Base-by-base conservation (phyloP, 1,284 basidiomycete genomes). In the Irpex sp. region DNA sequence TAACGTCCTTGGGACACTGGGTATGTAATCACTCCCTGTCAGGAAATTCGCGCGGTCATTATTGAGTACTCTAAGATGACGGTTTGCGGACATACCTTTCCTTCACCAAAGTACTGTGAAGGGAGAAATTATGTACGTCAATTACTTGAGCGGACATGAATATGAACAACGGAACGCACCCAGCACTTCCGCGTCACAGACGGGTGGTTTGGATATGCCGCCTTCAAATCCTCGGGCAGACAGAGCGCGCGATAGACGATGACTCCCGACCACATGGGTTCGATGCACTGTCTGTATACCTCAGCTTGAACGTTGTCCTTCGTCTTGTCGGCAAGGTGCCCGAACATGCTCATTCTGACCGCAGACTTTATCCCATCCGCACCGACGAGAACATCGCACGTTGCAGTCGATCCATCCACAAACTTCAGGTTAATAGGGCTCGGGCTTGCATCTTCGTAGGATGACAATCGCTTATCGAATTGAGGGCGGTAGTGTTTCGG, bases 351-450 rank as follows among this genome's bases (percentile, higher is more conserved):
- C 6, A 64, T 64, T n/a, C 78, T 71, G 2, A 73, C 73, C 3
- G 66, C 68, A 0, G 75, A 77, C 58, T 74, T 73, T 57, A 79
- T 66, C 0, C 84, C 84, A 63, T 85, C 83, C 0, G 82, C 81
- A 31, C 82, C 84, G 26, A 85, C 71, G n/a, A 84, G 75, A 8
- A 85, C 52, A 62, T 85, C 82, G 66, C 79, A 82, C 2, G 72
- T 70, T 1, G 78, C 76, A 0, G 71, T 72, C 1, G 77, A 71
- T 2, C 80, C 82, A 62, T 85, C 81, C 4, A 72, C 54, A 66
- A 85, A 85, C 13, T 71, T 64, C 15, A 85, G 68, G 4, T 64
- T 70, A 19, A 84, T 75, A 0, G 64, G 62, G 2, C 52, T 64
- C 0, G 60, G 11, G 9, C 21, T 48, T n/a, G 64, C 49, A 56